Evolutionary conservation across 495 filamentous ascomycete genomes (phyloP).

Genomic region (Neurospora pannonica): DNA sequence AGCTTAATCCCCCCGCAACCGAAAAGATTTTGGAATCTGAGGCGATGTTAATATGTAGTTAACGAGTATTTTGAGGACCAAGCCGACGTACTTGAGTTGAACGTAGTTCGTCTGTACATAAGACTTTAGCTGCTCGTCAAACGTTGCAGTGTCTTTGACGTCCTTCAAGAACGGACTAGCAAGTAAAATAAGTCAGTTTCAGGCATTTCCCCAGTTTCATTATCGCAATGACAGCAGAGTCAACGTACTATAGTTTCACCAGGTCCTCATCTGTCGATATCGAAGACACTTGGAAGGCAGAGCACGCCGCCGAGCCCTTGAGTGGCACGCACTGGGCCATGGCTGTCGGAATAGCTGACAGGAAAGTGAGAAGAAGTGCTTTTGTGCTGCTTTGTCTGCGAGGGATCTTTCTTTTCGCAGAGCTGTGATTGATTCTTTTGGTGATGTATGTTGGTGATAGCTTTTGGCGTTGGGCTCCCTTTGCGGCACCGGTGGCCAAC

Average conservation of each 20-base stretch:
- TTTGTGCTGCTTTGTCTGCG: constrained; percentile 3
- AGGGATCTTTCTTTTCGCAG: constrained; percentile 2
- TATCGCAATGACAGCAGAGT: not conserved
- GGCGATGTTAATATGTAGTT: constrained; percentile 4
- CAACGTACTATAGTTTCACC: constrained; percentile 65
- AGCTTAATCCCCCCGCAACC: constrained; percentile 74
- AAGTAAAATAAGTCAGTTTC: constrained; percentile 9
- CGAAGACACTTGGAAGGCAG: constrained; percentile 73
- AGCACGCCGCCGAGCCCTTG: constrained; percentile 65
- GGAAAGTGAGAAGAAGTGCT: constrained; percentile 8
- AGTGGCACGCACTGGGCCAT: constrained; percentile 66
- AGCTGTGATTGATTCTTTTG: constrained; percentile 3
- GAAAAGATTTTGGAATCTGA: constrained; percentile 64
- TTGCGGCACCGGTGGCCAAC: not conserved
- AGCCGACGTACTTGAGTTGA: constrained; percentile 55
- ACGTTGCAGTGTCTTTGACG: constrained; percentile 64
- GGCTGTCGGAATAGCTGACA: constrained; percentile 14
- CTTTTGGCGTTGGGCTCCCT: not conserved
- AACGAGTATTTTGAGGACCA: not conserved
- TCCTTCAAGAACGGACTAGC: constrained; percentile 76
- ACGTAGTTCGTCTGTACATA: constrained; percentile 72
- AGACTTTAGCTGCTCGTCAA: constrained; percentile 64
- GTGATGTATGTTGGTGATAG: not conserved
- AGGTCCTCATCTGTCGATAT: constrained; percentile 64
- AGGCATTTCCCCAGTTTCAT: not conserved